phyloP scores from a whole-genome alignment of 1,284 basidiomycete genomes.

The Lignosus rhinocerotis region DNA sequence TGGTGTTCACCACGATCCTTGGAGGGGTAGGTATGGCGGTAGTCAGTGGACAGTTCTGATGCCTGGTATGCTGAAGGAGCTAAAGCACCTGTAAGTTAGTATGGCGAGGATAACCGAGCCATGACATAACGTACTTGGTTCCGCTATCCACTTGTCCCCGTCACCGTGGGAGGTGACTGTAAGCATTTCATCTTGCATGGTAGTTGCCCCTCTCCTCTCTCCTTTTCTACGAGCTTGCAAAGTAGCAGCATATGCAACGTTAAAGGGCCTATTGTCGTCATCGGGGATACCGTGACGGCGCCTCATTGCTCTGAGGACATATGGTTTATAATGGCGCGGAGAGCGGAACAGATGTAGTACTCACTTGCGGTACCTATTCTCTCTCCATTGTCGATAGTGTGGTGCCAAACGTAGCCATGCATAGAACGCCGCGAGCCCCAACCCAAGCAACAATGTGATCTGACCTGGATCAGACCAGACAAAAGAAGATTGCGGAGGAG shows the following conservation, averaged over 20 bases:
- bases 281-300: slow-evolving; percentile 80
- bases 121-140: background rate
- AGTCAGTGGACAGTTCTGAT: background rate
- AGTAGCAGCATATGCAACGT: slow-evolving; percentile 78
- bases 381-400: slow-evolving; percentile 46
- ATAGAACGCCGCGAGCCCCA: slow-evolving; percentile 15
- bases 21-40: background rate
- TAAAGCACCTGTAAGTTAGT: background rate
- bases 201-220: slow-evolving; percentile 10
- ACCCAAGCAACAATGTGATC: slow-evolving; percentile 21
- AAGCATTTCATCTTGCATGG: background rate
- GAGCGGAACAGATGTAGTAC: slow-evolving; percentile 26
- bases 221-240: slow-evolving; percentile 47
- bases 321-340: slow-evolving; percentile 5
- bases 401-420: slow-evolving; percentile 27
- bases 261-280: slow-evolving; percentile 75
- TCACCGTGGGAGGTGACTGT: background rate
- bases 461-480: slow-evolving; percentile 35
- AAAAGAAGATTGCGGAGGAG: slow-evolving; percentile 32
- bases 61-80: background rate
- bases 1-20: background rate
- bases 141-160: background rate
- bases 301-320: slow-evolving; percentile 49
- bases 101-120: background rate
- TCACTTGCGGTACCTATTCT: slow-evolving; percentile 60